Evolutionary conservation across 306 rosid species (phyloP), one percentile per base, ranked within the genome.

Genomic region (Pyrus betulifolia): DNA sequence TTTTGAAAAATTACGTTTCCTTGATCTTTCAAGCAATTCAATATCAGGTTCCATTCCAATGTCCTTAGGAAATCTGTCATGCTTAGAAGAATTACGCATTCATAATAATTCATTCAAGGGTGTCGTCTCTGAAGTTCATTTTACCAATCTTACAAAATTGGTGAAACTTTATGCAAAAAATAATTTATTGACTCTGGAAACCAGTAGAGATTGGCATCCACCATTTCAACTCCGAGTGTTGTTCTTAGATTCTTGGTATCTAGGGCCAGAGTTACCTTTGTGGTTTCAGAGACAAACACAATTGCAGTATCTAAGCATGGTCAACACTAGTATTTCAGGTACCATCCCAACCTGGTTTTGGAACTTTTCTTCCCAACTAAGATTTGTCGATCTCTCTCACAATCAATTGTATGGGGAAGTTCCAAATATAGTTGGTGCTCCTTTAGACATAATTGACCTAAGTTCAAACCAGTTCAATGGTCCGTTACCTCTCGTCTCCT

Each of bases 221-320:
- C 78, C 77, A 0, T 82, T 87, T 74, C 76, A 83, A 52, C 89
- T 86, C 31, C 25, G 18, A 14, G 19, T 6, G 11, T 51, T 81
- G 67, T 4, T 1, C 4, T 35, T 82, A 23, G 81, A 69, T 21
- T 79, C 72, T 3, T 87, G 78, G 44, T 51, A 25, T 18, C 28
- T 87, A 30, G 86, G 81, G 8, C 5, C 13, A 21, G 60, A 70
- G 12, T 79, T 87, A 55, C 88, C 86, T 22, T 8, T 21, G 60
- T 87, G 88, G 88, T 79, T 87, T 14, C 75, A 71, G 61, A 45
- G 11, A 11, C 80, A 82, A 71, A 71, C 31, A 22, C 67, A 60
- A 2, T 19, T 71, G 7, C 4, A 12, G 30, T 22, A 4, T 0
- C 45, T 87, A 45, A 35, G 70, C 70, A n/a, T 78, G 28, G 52